Conservation (phyloP, 768 basidiomycete genomes). For the Mrakia hoshinonis region DNA sequence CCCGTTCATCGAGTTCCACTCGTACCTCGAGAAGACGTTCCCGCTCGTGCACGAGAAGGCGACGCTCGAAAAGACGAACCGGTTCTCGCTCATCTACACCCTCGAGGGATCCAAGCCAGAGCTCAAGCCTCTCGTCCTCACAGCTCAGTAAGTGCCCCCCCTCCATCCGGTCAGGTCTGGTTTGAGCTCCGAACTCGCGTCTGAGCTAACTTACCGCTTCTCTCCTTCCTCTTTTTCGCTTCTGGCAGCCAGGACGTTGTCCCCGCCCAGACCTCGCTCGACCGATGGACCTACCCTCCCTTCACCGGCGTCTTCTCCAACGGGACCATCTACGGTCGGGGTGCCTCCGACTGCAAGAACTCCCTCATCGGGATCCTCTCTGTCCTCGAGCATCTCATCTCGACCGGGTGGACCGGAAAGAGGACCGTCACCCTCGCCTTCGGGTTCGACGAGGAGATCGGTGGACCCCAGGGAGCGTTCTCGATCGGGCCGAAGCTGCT, state of each 20-base stretch:
- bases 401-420: conserved; percentile 6
- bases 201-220: background rate
- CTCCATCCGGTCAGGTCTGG: background rate
- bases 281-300: conserved; percentile 29
- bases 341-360: conserved; percentile 26
- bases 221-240: background rate
- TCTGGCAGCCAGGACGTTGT: conserved; percentile 23
- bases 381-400: conserved; percentile 22
- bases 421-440: conserved; percentile 27
- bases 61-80: conserved; percentile 21
- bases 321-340: conserved; percentile 21
- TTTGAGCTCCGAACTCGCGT: background rate
- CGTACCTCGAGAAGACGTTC: conserved; percentile 20
- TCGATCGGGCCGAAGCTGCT: conserved; percentile 15
- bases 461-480: conserved; percentile 26
- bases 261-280: conserved; percentile 26
- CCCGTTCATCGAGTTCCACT: conserved; percentile 16
- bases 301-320: conserved; percentile 19
- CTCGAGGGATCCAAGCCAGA: conserved; percentile 1
- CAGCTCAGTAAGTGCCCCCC: background rate
- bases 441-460: conserved; percentile 29
- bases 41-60: conserved; percentile 17
- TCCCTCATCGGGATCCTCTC: conserved; percentile 18
- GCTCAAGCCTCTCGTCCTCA: conserved; percentile 28
- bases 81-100: conserved; percentile 26